These are phyloP conservation scores for Fomes fomentarius DNA, from an alignment of 1,284 basidiomycete genomes.

Conservation along the genomic window DNA sequence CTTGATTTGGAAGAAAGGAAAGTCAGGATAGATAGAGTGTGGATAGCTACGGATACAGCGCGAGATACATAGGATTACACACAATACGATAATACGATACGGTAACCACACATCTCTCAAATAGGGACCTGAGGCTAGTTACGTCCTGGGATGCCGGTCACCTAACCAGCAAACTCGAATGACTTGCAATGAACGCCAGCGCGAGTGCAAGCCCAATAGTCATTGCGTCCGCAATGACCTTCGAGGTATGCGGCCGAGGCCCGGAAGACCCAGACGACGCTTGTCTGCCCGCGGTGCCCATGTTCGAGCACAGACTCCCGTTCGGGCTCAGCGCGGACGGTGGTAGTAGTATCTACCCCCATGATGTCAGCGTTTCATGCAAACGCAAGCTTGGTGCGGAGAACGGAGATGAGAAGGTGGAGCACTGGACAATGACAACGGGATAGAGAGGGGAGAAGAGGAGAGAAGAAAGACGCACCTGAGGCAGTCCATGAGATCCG, in stretches of 20 bases:
- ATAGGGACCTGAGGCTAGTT: no score
- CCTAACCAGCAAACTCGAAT: conserved; percentile 8
- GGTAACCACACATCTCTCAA: no score
- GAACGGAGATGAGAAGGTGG: no score
- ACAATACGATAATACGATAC: no score
- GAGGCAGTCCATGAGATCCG: conserved; percentile 43
- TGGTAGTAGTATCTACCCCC: conserved; percentile 28
- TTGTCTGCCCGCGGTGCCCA: conserved; percentile 16
- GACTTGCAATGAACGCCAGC: conserved; percentile 9
- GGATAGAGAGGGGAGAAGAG: no score
- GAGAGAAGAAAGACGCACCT: conserved; percentile 40
- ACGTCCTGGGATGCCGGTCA: neutral
- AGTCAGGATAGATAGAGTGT: no score
- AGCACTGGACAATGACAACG: no score
- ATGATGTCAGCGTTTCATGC: no score
- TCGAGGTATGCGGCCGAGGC: neutral
- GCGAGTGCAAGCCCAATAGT: conserved; percentile 11
- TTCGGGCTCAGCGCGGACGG: conserved; percentile 26
- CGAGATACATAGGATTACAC: no score
- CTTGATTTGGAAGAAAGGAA: no score
- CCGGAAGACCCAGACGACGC: conserved; percentile 11
- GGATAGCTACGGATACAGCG: no score
- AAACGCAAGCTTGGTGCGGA: no score
- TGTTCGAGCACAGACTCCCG: conserved; percentile 20
- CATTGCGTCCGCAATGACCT: conserved; percentile 1